These are phyloP conservation scores for Sapria himalayana DNA, from an alignment of 345 rosid genomes.

Conservation along the genomic window DNA sequence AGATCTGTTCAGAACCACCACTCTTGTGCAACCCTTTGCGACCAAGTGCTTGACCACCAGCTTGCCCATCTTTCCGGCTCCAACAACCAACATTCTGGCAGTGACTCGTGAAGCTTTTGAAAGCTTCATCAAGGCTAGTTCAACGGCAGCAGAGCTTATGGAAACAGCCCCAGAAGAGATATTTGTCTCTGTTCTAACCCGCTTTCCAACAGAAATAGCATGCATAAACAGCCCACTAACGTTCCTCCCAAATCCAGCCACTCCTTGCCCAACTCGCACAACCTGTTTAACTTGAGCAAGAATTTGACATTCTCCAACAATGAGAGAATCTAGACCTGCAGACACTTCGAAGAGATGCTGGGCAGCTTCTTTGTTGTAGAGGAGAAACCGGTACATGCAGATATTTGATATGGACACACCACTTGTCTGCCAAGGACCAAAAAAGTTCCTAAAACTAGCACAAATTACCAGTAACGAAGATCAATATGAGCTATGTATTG, in stretches of 20 bases:
- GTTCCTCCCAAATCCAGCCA: constrained; percentile 28
- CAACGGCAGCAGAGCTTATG: constrained; percentile 31
- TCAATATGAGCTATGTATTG: too few relatives aligned
- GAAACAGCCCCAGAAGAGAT: constrained; percentile 32
- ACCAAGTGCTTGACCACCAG: constrained; percentile 35
- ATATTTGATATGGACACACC: constrained; percentile 29
- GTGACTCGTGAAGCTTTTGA: constrained; percentile 14
- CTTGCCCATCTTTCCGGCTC: constrained; percentile 37
- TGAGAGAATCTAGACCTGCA: constrained; percentile 59
- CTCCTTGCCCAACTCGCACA: constrained; percentile 31
- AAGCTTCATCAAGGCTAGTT: constrained; percentile 27
- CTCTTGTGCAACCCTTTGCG: constrained; percentile 28
- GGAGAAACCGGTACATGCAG: constrained; percentile 56
- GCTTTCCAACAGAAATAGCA: constrained; percentile 26
- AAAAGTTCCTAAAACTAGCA: too few relatives aligned
- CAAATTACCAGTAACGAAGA: too few relatives aligned
- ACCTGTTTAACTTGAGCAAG: constrained; percentile 39
- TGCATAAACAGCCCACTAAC: constrained; percentile 29
- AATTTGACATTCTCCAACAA: constrained; percentile 31
- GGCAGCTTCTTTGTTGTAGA: constrained; percentile 77
- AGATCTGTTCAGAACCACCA: constrained; percentile 35
- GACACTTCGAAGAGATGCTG: constrained; percentile 81
- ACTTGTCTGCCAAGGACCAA: constrained; percentile 22
- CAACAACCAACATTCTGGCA: constrained; percentile 26
- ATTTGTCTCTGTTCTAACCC: constrained; percentile 30